phyloP scores from a whole-genome alignment of 2,329 filamentous ascomycete species.

The Tolypocladium pustulatum region DNA sequence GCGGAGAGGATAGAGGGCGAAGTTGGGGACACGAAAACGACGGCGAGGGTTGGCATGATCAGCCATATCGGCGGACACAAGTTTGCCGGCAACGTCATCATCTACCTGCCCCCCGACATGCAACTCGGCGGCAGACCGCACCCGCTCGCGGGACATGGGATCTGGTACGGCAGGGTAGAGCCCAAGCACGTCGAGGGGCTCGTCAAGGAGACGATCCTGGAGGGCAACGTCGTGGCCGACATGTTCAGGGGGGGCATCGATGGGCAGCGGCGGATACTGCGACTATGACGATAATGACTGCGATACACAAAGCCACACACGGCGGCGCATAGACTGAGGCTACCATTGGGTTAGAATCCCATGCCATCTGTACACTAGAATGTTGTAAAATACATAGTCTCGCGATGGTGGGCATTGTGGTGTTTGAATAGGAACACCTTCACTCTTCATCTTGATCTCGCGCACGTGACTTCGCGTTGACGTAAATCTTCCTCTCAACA shows the following conservation, averaged over 20 bases:
- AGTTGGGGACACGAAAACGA: constrained; percentile 8
- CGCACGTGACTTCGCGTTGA: background rate
- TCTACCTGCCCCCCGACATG: constrained; percentile 58
- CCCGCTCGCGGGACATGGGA: constrained; percentile 56
- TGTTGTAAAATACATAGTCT: background rate
- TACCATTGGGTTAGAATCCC: background rate
- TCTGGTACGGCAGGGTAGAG: constrained; percentile 76
- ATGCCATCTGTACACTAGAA: background rate
- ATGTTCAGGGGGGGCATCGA: constrained; percentile 63
- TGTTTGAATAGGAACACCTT: background rate
- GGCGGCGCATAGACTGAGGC: background rate
- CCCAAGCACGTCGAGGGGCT: constrained; percentile 68
- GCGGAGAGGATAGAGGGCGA: constrained; percentile 10
- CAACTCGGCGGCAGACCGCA: constrained; percentile 34
- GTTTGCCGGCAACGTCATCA: constrained; percentile 74
- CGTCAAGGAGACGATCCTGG: constrained; percentile 57
- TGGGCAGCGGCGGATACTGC: constrained; percentile 39
- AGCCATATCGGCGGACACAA: constrained; percentile 80
- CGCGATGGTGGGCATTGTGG: background rate
- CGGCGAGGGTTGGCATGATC: constrained; percentile 57
- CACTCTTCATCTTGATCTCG: background rate
- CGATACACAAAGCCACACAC: background rate
- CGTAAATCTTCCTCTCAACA: background rate
- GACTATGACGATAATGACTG: constrained; percentile 19
- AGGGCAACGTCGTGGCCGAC: constrained; percentile 58